Conservation (phyloP, 179 eudicot species). For the Silene coronaria region DNA sequence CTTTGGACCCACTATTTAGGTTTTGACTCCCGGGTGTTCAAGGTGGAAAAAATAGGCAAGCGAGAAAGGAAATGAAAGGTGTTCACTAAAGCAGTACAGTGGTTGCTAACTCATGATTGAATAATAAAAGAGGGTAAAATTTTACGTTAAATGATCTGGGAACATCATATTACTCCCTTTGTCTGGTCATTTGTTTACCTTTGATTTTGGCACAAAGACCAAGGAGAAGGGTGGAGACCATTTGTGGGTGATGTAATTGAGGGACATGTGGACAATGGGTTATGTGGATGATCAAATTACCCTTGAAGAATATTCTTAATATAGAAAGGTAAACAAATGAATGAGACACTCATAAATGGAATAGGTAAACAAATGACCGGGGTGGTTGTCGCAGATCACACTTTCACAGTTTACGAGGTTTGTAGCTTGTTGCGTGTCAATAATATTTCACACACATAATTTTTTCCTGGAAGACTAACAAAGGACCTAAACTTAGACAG, state of each 20-base stretch:
- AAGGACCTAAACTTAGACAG: not conserved
- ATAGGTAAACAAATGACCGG: too few species aligned
- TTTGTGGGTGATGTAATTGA: too few species aligned
- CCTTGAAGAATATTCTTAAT: too few species aligned
- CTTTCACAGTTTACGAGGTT: not conserved
- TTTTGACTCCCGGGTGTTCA: not conserved
- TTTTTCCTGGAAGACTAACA: not conserved
- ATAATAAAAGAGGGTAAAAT: not conserved
- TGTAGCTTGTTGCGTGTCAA: conserved; percentile 1
- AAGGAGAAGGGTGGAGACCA: too few species aligned
- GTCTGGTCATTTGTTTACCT: too few species aligned
- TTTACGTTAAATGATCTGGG: not conserved
- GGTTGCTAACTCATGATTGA: not conserved
- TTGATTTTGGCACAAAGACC: too few species aligned
- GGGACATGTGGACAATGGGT: too few species aligned
- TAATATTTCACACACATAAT: not conserved
- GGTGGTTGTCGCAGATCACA: not conserved
- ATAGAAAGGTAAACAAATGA: too few species aligned
- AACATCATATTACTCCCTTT: not conserved
- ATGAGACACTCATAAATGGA: too few species aligned
- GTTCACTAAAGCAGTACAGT: not conserved
- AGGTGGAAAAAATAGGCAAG: not conserved
- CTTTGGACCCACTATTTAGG: conserved; percentile 2
- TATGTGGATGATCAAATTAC: too few species aligned
- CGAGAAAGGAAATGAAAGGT: not conserved